Percentiles rank a stretch among this genome's conserved stretches.
These are phyloP conservation scores for Setomelanomma holmii DNA, from an alignment of 2,329 filamentous ascomycete species.

Conservation along the genomic window DNA sequence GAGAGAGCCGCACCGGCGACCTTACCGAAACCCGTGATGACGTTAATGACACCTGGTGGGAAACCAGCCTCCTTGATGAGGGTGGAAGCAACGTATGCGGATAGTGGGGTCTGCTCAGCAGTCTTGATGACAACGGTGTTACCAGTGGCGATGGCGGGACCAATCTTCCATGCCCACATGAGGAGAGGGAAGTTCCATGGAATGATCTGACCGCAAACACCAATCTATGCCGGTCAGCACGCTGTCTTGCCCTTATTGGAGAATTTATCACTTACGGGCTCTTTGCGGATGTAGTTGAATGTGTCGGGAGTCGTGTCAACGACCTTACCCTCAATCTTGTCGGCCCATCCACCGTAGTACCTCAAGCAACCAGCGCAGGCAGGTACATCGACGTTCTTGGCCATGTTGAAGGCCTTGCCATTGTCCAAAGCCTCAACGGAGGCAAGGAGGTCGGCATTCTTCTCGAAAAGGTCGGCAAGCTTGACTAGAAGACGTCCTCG, in stretches of 20 bases:
- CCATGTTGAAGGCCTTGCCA: conserved; percentile 80
- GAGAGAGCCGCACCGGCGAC: conserved; percentile 78
- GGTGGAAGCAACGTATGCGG: conserved; percentile 69
- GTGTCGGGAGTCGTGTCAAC: conserved; percentile 79
- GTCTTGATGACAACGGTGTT: conserved; percentile 78
- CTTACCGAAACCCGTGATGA: conserved; percentile 79
- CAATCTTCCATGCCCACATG: conserved; percentile 86
- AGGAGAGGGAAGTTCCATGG: conserved; percentile 88
- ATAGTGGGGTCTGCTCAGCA: conserved; percentile 78
- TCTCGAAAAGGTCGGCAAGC: conserved; percentile 80
- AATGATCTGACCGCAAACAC: conserved; percentile 86
- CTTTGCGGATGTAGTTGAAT: conserved; percentile 82
- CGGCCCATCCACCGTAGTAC: conserved; percentile 90
- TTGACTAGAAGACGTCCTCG: conserved; percentile 75
- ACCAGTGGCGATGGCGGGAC: conserved; percentile 73
- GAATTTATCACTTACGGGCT: conserved; percentile 74
- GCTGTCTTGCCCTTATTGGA: too few relatives aligned
- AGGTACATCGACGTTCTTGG: conserved; percentile 73
- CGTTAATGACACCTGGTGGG: conserved; percentile 78
- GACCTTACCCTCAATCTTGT: conserved; percentile 90
- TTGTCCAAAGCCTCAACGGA: conserved; percentile 88
- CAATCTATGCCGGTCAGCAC: conserved; percentile 58
- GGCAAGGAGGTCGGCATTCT: conserved; percentile 77
- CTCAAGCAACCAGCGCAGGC: conserved; percentile 74
- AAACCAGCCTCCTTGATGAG: conserved; percentile 79